phyloP scores from a whole-genome alignment of 352 stramenopile genomes.

The Pythium aristosporum region DNA sequence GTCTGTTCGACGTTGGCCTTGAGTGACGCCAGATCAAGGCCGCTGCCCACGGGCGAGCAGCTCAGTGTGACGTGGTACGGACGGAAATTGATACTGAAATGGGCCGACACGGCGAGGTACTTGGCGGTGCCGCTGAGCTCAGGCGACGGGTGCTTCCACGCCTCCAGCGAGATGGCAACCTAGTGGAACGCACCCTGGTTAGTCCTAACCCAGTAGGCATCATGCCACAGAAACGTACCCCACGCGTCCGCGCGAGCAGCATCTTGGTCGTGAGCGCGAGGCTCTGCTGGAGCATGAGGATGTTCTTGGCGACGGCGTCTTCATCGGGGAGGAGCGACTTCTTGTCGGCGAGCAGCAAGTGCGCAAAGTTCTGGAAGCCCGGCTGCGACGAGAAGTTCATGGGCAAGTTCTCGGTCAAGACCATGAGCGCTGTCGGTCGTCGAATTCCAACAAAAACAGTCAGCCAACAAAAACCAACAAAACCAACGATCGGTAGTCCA shows the following conservation, averaged over 20 bases:
- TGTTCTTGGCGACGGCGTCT: conserved; percentile 57
- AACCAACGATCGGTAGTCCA: background rate
- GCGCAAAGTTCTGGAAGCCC: conserved; percentile 70
- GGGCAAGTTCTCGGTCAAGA: conserved; percentile 71
- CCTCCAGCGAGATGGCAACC: conserved; percentile 65
- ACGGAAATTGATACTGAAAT: conserved; percentile 80
- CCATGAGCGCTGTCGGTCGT: conserved; percentile 44
- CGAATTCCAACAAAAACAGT: background rate
- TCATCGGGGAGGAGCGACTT: conserved; percentile 54
- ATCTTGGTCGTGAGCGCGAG: conserved; percentile 72
- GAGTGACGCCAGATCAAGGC: conserved; percentile 39
- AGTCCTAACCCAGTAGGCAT: background rate
- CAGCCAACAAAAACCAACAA: background rate
- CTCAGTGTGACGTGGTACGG: conserved; percentile 62
- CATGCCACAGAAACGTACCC: conserved; percentile 27
- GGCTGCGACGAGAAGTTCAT: conserved; percentile 55
- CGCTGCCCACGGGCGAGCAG: conserved; percentile 45
- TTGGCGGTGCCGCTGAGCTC: conserved; percentile 37
- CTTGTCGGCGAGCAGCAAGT: conserved; percentile 69
- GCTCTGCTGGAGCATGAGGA: conserved; percentile 69
- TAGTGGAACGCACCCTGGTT: conserved; percentile 5
- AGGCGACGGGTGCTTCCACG: conserved; percentile 49
- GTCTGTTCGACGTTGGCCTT: conserved; percentile 55
- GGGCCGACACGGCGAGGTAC: conserved; percentile 66
- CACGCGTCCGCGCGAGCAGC: conserved; percentile 51